phyloP scores from a whole-genome alignment of 371 early-diverging fungal species.

The Zychaea mexicana region DNA sequence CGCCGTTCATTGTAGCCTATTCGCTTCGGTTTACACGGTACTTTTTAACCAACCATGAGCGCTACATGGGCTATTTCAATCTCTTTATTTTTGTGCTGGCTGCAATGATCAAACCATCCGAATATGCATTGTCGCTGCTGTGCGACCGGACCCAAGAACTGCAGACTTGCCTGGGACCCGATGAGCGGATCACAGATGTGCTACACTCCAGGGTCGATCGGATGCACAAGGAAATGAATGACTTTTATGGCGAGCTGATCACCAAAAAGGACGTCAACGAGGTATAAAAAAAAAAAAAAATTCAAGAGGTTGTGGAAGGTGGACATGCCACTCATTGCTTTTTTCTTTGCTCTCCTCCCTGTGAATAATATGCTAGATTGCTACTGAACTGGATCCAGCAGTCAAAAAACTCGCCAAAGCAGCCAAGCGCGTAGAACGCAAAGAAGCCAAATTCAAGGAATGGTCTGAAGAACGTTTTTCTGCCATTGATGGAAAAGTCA shows the following conservation, averaged over 20 bases:
- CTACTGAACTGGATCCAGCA: slow-evolving; percentile 12
- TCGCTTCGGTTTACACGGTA: slow-evolving; percentile 56
- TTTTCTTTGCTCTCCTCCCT: background rate
- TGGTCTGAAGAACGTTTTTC: slow-evolving; percentile 61
- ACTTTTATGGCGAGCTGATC: slow-evolving; percentile 47
- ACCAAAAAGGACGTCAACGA: slow-evolving; percentile 52
- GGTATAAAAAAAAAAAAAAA: slow-evolving; percentile 19
- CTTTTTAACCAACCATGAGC: slow-evolving; percentile 57
- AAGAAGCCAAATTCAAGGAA: slow-evolving; percentile 42
- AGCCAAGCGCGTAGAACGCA: slow-evolving; percentile 54
- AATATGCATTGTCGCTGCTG: slow-evolving; percentile 49
- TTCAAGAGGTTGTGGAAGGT: too few relatives aligned
- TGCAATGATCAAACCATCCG: slow-evolving; percentile 58
- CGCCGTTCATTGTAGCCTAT: slow-evolving; percentile 66
- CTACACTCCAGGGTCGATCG: slow-evolving; percentile 44
- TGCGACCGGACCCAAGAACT: slow-evolving; percentile 55
- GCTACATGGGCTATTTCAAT: slow-evolving; percentile 62
- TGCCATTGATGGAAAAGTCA: slow-evolving; percentile 49
- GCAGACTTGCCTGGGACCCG: slow-evolving; percentile 49
- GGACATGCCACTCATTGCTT: background rate
- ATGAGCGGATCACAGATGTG: slow-evolving; percentile 24
- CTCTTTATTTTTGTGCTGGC: slow-evolving; percentile 63
- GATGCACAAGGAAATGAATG: slow-evolving; percentile 48
- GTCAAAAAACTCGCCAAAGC: slow-evolving; percentile 48
- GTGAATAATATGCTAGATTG: background rate